phyloP scores from a whole-genome alignment of 2,329 filamentous ascomycete genomes.

The Botryotinia globosa region DNA sequence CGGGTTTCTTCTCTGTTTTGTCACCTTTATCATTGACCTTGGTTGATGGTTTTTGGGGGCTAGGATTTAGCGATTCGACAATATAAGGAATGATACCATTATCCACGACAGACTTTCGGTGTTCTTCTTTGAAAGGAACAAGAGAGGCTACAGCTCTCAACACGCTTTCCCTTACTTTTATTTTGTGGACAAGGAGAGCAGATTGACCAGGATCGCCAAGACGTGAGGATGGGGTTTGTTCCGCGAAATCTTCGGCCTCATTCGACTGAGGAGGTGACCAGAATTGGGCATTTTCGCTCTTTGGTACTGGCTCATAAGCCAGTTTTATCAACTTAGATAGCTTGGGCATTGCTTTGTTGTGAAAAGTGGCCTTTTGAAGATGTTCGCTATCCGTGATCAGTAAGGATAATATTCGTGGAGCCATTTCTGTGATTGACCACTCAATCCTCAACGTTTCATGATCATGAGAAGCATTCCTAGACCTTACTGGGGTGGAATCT shows the following conservation, averaged over 20 bases:
- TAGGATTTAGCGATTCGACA: constrained; percentile 73
- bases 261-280: constrained; percentile 47
- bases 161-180: constrained; percentile 71
- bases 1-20: constrained; percentile 31
- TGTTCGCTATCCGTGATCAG: constrained; percentile 75
- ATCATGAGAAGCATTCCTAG: constrained; percentile 42
- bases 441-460: constrained; percentile 41
- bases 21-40: constrained; percentile 40
- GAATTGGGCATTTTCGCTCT: constrained; percentile 47
- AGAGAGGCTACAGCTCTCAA: constrained; percentile 80
- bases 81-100: constrained; percentile 79
- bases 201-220: constrained; percentile 62
- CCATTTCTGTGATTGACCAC: constrained; percentile 62
- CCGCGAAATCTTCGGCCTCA: constrained; percentile 20
- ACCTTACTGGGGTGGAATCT: constrained; percentile 40
- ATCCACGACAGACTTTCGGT: constrained; percentile 78
- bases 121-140: constrained; percentile 76
- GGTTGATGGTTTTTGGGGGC: constrained; percentile 49
- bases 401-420: constrained; percentile 72
- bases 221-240: constrained; percentile 42
- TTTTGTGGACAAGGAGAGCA: constrained; percentile 61
- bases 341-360: constrained; percentile 61
- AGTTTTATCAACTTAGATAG: constrained; percentile 63
- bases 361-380: constrained; percentile 78
- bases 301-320: constrained; percentile 58